Conservation (phyloP, 352 stramenopile genomes). For the Nothophytophthora sp. region DNA sequence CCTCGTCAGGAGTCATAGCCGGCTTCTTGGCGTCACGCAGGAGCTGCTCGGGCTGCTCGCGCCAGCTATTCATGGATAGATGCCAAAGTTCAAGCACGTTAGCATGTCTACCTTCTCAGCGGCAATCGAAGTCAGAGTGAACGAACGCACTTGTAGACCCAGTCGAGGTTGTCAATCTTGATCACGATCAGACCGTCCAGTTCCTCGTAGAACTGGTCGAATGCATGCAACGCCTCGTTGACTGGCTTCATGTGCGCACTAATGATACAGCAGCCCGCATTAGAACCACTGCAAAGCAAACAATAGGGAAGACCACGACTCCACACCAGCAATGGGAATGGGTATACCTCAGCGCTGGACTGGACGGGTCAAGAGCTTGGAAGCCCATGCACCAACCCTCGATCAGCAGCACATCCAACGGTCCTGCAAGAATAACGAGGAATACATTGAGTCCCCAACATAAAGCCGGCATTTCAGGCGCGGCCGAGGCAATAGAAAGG, state of each 20-base stretch:
- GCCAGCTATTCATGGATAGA: conserved; percentile 48
- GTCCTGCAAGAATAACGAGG: conserved; percentile 30
- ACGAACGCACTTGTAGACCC: conserved; percentile 78
- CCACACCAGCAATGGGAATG: neutral
- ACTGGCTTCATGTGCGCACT: conserved; percentile 64
- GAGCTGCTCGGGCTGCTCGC: conserved; percentile 76
- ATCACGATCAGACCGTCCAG: conserved; percentile 75
- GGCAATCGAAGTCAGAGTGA: neutral
- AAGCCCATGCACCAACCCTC: conserved; percentile 90
- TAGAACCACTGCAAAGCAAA: neutral
- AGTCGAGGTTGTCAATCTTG: conserved; percentile 69
- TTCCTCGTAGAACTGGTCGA: conserved; percentile 66
- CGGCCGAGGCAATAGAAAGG: too few relatives aligned
- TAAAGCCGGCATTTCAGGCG: neutral
- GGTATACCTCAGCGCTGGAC: conserved; percentile 33
- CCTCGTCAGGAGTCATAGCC: conserved; percentile 59
- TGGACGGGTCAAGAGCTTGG: conserved; percentile 43
- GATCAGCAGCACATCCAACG: conserved; percentile 79
- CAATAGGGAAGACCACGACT: too few relatives aligned
- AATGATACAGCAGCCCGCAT: neutral
- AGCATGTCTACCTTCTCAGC: too few relatives aligned
- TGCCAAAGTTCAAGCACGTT: too few relatives aligned
- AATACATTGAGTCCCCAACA: conserved; percentile 4
- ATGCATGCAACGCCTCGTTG: conserved; percentile 63
- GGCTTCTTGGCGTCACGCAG: conserved; percentile 61